phyloP scores from a whole-genome alignment of 2,329 filamentous ascomycete species.

The Aspergillus sp. region DNA sequence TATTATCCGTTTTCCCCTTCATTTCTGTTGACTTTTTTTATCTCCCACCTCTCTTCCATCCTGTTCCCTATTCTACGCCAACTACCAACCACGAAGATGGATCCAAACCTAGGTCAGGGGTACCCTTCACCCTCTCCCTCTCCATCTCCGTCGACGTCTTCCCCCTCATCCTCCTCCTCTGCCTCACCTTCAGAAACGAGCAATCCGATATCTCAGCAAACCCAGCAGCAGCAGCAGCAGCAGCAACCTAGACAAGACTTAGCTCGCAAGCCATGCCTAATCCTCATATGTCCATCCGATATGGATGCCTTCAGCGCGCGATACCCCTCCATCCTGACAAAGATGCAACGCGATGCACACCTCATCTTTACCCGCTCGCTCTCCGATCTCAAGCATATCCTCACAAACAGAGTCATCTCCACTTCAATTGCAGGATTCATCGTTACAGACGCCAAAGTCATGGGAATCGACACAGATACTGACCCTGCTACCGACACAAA shows the following conservation, averaged over 20 bases:
- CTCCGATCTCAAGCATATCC: background rate
- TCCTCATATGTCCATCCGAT: conserved; percentile 4
- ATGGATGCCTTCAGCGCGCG: background rate
- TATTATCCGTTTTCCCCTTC: background rate
- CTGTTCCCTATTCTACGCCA: background rate
- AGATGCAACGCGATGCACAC: conserved; percentile 11
- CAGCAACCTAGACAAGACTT: background rate
- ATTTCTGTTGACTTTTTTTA: background rate
- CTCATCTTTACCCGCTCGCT: background rate
- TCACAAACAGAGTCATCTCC: background rate
- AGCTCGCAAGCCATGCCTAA: background rate
- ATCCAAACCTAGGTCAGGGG: background rate
- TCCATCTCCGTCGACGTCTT: background rate
- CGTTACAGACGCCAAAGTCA: conserved; percentile 8
- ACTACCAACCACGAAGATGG: background rate
- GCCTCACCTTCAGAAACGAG: background rate
- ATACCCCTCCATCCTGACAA: background rate
- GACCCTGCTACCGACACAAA: background rate
- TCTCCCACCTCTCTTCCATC: background rate
- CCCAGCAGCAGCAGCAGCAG: background rate
- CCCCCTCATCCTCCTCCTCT: background rate
- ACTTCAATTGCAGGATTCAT: conserved; percentile 10
- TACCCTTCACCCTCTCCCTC: background rate
- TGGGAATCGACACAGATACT: background rate
- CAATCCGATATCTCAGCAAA: background rate